These are phyloP conservation scores for Penicillium maclennaniae DNA, from an alignment of 495 filamentous ascomycete genomes.

Conservation along the genomic window DNA sequence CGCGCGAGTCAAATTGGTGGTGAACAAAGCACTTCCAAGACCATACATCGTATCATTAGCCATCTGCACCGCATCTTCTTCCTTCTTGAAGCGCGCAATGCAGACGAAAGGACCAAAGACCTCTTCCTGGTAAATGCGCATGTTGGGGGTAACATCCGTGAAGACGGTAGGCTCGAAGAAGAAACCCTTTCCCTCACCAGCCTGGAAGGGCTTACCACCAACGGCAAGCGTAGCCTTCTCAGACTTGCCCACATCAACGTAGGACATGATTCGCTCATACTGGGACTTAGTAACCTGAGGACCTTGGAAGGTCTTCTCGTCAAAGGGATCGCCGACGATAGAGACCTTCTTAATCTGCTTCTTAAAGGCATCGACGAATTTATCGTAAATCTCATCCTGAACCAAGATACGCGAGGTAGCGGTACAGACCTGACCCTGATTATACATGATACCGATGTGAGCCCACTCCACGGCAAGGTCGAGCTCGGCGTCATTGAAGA, in stretches of 20 bases:
- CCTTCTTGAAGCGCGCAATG: conserved; percentile 47
- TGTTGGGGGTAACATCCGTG: conserved; percentile 41
- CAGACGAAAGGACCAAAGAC: conserved; percentile 56
- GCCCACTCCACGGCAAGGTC: conserved; percentile 84
- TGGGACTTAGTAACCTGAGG: conserved; percentile 83
- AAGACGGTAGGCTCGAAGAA: conserved; percentile 52
- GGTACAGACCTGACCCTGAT: conserved; percentile 87
- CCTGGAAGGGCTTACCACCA: conserved; percentile 68
- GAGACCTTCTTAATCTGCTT: conserved; percentile 69
- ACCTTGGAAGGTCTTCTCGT: conserved; percentile 70
- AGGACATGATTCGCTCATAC: conserved; percentile 79
- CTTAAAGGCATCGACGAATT: conserved; percentile 74
- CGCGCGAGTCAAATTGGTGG: conserved; percentile 40
- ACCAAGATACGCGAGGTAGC: conserved; percentile 82
- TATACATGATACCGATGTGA: conserved; percentile 65
- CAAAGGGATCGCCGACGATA: conserved; percentile 83
- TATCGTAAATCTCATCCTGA: conserved; percentile 78
- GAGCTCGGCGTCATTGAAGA: conserved; percentile 83
- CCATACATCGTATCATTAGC: conserved; percentile 49
- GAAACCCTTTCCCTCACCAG: conserved; percentile 40
- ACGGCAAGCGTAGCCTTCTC: conserved; percentile 63
- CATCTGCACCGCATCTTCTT: conserved; percentile 46
- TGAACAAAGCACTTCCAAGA: conserved; percentile 49
- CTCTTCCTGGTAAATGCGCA: conserved; percentile 51
- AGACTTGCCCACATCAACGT: conserved; percentile 77